These are phyloP conservation scores for Goffeauzyma gilvescens DNA, from an alignment of 768 basidiomycete species.

Conservation along the genomic window DNA sequence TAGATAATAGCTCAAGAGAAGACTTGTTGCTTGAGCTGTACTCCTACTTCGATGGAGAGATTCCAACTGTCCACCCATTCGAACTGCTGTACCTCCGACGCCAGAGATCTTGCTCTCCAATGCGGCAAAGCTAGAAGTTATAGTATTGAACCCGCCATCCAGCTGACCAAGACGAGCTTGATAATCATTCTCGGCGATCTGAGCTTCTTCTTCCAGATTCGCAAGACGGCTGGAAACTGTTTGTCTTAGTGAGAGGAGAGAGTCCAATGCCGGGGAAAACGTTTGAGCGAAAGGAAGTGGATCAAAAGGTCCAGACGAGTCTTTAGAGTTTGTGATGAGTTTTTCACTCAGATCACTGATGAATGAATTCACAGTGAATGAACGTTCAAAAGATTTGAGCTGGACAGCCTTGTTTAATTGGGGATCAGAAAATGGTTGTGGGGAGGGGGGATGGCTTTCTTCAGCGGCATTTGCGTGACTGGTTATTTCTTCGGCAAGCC, in stretches of 20 bases:
- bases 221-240: constrained; percentile 80
- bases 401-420: constrained; percentile 32
- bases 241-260: constrained; percentile 63
- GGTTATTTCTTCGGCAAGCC: neutral
- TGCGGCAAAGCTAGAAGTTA: constrained; percentile 64
- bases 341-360: constrained; percentile 69
- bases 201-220: constrained; percentile 77
- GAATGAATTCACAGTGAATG: constrained; percentile 83
- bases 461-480: neutral
- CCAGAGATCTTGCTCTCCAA: constrained; percentile 85
- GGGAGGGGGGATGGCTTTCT: neutral
- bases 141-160: constrained; percentile 51
- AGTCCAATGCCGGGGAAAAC: constrained; percentile 79
- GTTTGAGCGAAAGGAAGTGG: constrained; percentile 80
- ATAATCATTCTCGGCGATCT: constrained; percentile 77
- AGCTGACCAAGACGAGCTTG: constrained; percentile 83
- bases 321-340: constrained; percentile 67
- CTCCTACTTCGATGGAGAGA: constrained; percentile 79
- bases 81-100: constrained; percentile 79
- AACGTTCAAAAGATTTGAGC: constrained; percentile 43
- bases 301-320: constrained; percentile 72
- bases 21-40: constrained; percentile 80
- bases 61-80: constrained; percentile 96
- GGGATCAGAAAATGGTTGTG: constrained; percentile 37
- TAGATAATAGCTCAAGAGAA: constrained; percentile 83